Evolutionary conservation across 305 asterid species (phyloP).

Genomic region (Lippia alba): DNA sequence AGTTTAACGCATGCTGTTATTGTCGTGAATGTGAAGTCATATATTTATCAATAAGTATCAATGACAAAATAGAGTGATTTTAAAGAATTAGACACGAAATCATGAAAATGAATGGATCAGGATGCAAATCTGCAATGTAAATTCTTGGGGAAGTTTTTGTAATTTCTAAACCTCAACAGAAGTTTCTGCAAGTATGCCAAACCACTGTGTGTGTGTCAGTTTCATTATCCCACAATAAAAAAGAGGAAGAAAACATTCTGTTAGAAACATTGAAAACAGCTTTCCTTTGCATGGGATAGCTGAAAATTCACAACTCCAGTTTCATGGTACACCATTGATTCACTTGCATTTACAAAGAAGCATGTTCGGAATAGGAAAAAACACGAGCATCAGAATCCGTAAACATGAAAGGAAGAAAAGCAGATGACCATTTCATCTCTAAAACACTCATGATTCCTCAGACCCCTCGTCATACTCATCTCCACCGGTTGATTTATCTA

Average conservation of each 20-base stretch:
- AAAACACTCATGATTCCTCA: constrained; percentile 42
- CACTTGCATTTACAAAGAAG: background rate
- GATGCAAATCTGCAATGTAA: no score
- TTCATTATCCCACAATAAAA: no score
- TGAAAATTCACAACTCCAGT: constrained; percentile 22
- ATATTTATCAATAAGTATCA: no score
- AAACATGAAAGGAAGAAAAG: constrained; percentile 87
- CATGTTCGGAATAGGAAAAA: background rate
- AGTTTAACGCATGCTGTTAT: no score
- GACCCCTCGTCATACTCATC: constrained; percentile 20
- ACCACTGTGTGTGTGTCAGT: no score
- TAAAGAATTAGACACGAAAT: no score
- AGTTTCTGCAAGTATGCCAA: no score
- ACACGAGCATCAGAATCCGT: constrained; percentile 56
- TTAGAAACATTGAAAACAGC: background rate
- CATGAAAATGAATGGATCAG: no score
- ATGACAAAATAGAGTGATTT: no score
- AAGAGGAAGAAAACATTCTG: background rate
- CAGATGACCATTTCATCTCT: constrained; percentile 77
- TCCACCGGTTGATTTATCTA: background rate
- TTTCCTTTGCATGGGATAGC: constrained; percentile 7
- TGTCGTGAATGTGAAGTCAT: no score
- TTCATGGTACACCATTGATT: background rate
- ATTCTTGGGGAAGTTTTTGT: no score
- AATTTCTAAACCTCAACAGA: no score